phyloP scores from a whole-genome alignment of 2,329 filamentous ascomycete species.

The Periconia sp. region DNA sequence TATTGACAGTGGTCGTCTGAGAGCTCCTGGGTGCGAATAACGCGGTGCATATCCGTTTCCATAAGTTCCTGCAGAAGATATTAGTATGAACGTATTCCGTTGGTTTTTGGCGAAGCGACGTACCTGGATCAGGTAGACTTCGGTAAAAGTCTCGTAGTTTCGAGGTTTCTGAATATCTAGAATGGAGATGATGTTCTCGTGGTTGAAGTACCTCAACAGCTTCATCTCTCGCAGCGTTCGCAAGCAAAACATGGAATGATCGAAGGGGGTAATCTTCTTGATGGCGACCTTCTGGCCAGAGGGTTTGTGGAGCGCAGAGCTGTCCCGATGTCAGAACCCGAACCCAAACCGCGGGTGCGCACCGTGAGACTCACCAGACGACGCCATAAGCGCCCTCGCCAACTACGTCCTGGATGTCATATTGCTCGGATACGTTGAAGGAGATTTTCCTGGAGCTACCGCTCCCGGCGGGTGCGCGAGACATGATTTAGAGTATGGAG shows the following conservation, averaged over 20 bases:
- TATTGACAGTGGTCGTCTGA: conserved; percentile 99
- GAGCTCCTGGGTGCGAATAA: conserved; percentile 96
- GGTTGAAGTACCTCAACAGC: conserved; percentile 96
- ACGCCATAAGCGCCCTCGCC: conserved; percentile 98
- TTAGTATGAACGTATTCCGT: conserved; percentile 11
- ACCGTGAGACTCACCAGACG: conserved; percentile 72
- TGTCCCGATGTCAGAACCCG: conserved; percentile 44
- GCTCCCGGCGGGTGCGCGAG: conserved; percentile 43
- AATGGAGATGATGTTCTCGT: conserved; percentile 99
- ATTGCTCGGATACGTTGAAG: conserved; percentile 99
- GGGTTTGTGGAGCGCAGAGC: conserved; percentile 96
- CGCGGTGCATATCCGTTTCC: conserved; percentile 99
- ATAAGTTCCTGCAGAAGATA: conserved; percentile 74
- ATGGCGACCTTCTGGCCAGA: conserved; percentile 98
- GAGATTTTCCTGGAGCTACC: conserved; percentile 84
- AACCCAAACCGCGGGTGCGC: conserved; percentile 1
- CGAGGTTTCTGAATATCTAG: conserved; percentile 98
- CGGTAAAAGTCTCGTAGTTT: conserved; percentile 93
- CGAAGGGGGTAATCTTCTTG: conserved; percentile 99
- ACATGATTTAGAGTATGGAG: conserved; percentile 32
- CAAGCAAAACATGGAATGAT: conserved; percentile 98
- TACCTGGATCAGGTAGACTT: conserved; percentile 98
- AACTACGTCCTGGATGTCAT: conserved; percentile 99
- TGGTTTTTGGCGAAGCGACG: neutral
- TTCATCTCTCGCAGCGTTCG: conserved; percentile 99